Conservation (phyloP, 306 rosid species). For the Citrullus mucosospermus region DNA sequence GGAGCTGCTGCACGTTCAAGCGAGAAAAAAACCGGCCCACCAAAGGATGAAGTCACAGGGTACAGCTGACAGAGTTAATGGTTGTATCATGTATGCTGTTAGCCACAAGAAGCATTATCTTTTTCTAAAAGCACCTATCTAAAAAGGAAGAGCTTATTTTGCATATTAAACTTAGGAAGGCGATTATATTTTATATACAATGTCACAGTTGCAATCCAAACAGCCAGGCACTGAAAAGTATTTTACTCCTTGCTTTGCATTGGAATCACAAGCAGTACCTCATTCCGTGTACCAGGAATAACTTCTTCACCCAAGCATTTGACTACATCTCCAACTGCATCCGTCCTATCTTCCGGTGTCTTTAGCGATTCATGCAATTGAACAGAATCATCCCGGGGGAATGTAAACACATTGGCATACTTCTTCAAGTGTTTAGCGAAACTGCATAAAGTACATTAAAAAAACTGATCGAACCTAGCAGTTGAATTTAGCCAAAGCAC, state of each 20-base stretch:
- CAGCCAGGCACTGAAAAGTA: not conserved
- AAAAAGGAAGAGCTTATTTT: not conserved
- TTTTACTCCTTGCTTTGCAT: not conserved
- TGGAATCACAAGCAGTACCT: constrained; percentile 39
- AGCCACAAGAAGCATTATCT: not conserved
- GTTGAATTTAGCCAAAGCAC: not conserved
- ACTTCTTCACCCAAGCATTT: constrained; percentile 51
- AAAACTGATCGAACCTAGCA: constrained; percentile 1
- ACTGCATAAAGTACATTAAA: constrained; percentile 24
- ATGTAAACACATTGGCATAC: constrained; percentile 44
- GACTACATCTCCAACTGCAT: constrained; percentile 49
- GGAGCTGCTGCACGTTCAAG: constrained; percentile 96
- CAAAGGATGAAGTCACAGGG: constrained; percentile 68
- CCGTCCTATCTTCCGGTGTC: constrained; percentile 52
- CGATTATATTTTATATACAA: not conserved
- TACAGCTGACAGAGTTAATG: constrained; percentile 36
- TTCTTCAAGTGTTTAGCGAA: constrained; percentile 53
- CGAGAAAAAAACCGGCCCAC: constrained; percentile 41
- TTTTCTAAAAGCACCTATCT: not conserved
- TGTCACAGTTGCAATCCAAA: not conserved
- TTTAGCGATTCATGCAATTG: constrained; percentile 43
- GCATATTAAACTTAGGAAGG: not conserved
- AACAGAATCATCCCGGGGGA: constrained; percentile 20
- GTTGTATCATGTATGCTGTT: not conserved
- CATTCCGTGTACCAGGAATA: constrained; percentile 76